Percentiles rank a stretch among this genome's conserved stretches.
These are phyloP conservation scores for Nectriaceae sp. DNA, from an alignment of 2,329 filamentous ascomycete species.

Conservation along the genomic window DNA sequence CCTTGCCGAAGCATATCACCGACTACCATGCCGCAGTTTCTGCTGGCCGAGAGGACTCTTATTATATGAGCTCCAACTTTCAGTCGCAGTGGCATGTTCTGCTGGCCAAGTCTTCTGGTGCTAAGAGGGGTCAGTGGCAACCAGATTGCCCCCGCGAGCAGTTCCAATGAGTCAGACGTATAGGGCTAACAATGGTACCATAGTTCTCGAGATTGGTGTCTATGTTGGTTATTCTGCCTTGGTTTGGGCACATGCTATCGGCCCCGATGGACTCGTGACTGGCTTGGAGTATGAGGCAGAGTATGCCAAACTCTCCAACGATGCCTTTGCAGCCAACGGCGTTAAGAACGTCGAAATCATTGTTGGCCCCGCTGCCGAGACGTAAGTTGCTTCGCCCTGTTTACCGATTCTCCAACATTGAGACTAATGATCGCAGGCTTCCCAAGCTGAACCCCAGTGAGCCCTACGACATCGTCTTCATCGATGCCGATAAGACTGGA, in stretches of 20 bases:
- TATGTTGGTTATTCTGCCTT: constrained; percentile 52
- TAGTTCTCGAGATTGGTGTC: constrained; percentile 52
- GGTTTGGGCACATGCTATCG: constrained; percentile 49
- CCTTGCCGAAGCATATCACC: constrained; percentile 43
- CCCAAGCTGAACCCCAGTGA: constrained; percentile 29
- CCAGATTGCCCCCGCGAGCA: background rate
- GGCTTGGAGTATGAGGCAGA: constrained; percentile 48
- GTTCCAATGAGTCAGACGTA: background rate
- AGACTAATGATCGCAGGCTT: constrained; percentile 28
- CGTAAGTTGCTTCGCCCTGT: constrained; percentile 35
- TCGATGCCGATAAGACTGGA: constrained; percentile 56
- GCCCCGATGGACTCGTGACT: constrained; percentile 43
- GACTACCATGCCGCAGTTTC: constrained; percentile 41
- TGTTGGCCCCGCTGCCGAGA: constrained; percentile 48
- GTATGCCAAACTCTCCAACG: constrained; percentile 43
- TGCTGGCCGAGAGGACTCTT: constrained; percentile 28
- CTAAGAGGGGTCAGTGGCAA: constrained; percentile 38
- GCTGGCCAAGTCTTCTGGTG: constrained; percentile 42
- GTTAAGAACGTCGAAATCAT: constrained; percentile 49
- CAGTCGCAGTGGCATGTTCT: constrained; percentile 44
- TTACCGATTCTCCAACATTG: background rate
- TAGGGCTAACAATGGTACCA: background rate
- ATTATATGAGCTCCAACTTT: constrained; percentile 44
- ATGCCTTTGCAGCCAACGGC: constrained; percentile 40
- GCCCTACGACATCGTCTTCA: constrained; percentile 56